Evolutionary conservation across 768 basidiomycete genomes (phyloP), one percentile per base, ranked within the genome.

Genomic region (Trametes villosa): DNA sequence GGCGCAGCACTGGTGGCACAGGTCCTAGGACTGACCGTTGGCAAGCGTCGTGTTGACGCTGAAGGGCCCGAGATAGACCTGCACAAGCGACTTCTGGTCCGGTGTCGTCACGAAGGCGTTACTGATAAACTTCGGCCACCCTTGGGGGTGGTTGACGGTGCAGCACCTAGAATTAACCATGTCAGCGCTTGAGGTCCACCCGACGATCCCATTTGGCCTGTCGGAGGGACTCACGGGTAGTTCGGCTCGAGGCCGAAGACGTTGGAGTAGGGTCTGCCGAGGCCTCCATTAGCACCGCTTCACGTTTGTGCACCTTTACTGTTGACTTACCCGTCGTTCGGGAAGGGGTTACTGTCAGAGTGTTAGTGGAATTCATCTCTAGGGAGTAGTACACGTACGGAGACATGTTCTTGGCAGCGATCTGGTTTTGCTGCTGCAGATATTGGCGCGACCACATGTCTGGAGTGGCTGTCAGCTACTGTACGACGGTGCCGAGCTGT

Each of bases 371-470:
- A n/a, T 15, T 7, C 31, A n/a, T 49, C 30, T 18, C 31, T n/a
- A 22, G 20, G 44, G 50, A 44, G 22, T n/a, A 38, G 45, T 29
- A 22, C 15, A 62, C 77, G 64, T 44, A 81, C 81, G 77, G 79
- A 18, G 72, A 79, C 83, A 84, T 85, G 64, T 84, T 84, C 70
- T 80, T 77, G 17, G 82, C 76, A 0, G 79, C 81, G 38, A 85
- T 79, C 65, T 85, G 84, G 63, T 84, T 86, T 67, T 83, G 80
- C 64, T 85, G 79, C 60, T 85, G 85, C 17, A 85, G 70, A 64
- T 85, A 86, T 67, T 85, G 83, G 15, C 82, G 75, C 0, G 81
- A 78, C 83, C 82, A 85, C 81, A 85, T 84, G 65, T 80, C 82
- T 83, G 42, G 45, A 31, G 24, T 41, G 49, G 20, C 26, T 46